Conservation (phyloP, 129 eudicot species). For the Helianthus tuberosus region DNA sequence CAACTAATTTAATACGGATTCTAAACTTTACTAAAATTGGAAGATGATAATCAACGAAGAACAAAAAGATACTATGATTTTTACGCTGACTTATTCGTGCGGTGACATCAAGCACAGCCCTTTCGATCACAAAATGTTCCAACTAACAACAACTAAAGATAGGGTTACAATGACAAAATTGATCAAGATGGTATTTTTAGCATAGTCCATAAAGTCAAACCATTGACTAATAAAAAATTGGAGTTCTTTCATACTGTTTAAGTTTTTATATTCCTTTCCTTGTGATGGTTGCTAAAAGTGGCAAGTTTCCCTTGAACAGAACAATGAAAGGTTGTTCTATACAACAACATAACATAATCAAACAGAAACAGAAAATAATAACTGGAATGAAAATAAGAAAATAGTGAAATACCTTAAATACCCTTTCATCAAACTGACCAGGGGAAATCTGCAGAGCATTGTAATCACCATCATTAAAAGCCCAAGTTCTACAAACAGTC, state of each 20-base stretch:
- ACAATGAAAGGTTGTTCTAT: too few relatives aligned
- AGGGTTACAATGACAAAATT: slow-evolving; percentile 16
- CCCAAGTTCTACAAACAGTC: slow-evolving; percentile 98
- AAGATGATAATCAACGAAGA: background rate
- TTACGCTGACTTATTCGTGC: background rate
- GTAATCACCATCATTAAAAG: slow-evolving; percentile 92
- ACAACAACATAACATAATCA: background rate
- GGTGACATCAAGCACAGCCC: slow-evolving; percentile 16
- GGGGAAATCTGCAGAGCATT: slow-evolving; percentile 98
- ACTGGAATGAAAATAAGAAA: background rate
- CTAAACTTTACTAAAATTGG: slow-evolving; percentile 7
- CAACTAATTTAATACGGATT: background rate
- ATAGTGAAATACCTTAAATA: slow-evolving; percentile 56
- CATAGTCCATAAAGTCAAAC: slow-evolving; percentile 10
- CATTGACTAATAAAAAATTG: background rate
- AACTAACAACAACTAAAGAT: slow-evolving; percentile 11
- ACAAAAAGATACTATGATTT: background rate
- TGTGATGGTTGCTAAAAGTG: slow-evolving; percentile 11
- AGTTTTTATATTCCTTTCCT: background rate
- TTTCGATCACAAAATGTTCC: slow-evolving; percentile 18
- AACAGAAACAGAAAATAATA: slow-evolving; percentile 1
- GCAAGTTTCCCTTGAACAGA: slow-evolving; percentile 1
- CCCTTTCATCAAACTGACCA: slow-evolving; percentile 80
- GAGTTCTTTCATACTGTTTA: background rate
- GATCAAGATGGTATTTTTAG: slow-evolving; percentile 18